A percentile compares a stretch with the other conserved stretches of the same genome.
Conservation (phyloP, 495 filamentous ascomycete genomes). For the Pyronema domesticum region DNA sequence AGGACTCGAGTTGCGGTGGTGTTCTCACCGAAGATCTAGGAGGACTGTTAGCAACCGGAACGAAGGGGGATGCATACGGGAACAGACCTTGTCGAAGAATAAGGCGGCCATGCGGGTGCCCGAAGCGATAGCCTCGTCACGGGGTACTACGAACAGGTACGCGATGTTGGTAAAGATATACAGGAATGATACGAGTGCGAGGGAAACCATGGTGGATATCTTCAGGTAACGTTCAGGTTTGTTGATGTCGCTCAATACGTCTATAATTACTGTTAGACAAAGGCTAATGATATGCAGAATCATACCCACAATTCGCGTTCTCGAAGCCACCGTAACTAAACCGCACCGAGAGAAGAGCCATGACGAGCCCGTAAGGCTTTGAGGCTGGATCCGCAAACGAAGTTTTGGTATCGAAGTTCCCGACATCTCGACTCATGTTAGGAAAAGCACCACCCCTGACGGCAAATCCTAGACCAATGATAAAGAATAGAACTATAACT, state of each 20-base stretch:
- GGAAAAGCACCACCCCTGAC: constrained; percentile 13
- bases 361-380: constrained; percentile 18
- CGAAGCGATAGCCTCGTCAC: not conserved
- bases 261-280: not conserved
- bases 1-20: constrained; percentile 15
- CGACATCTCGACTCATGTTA: constrained; percentile 1
- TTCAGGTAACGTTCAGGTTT: constrained; percentile 28
- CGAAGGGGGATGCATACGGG: no score
- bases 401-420: constrained; percentile 13
- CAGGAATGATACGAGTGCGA: constrained; percentile 24
- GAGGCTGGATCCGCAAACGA: constrained; percentile 17
- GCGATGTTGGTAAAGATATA: constrained; percentile 31
- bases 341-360: constrained; percentile 24
- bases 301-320: constrained; percentile 25
- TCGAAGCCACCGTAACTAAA: constrained; percentile 30
- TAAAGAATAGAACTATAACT: constrained; percentile 28
- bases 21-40: not conserved
- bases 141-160: constrained; percentile 25
- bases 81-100: constrained; percentile 8
- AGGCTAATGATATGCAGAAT: not conserved
- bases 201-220: constrained; percentile 22
- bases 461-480: constrained; percentile 28
- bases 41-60: not conserved
- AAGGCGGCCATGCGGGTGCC: constrained; percentile 1
- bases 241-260: constrained; percentile 31